Evolutionary conservation across 148 eudicot genomes (phyloP).

Genomic region (Spergularia bocconei): DNA sequence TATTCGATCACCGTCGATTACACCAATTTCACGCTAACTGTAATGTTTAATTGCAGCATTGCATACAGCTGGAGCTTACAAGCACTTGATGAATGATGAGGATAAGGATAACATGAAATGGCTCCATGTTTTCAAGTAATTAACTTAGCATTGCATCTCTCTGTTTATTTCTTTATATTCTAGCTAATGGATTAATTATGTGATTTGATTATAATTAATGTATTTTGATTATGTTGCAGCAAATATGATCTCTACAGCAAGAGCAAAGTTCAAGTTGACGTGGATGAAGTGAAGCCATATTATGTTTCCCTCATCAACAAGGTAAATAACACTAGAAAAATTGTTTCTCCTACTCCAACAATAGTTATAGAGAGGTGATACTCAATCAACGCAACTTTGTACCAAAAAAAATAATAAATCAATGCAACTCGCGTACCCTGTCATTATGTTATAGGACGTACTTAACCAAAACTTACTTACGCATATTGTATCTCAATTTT

Average conservation of each 20-base stretch:
- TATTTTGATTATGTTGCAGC: slow-evolving; percentile 22
- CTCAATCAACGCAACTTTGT: no score
- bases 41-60: slow-evolving; percentile 36
- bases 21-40: no score
- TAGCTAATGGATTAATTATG: no score
- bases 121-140: slow-evolving; percentile 66
- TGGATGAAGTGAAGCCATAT: slow-evolving; percentile 47
- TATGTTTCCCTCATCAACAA: slow-evolving; percentile 51
- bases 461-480: no score
- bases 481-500: no score
- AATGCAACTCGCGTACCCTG: no score
- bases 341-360: no score
- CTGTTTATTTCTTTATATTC: neutral
- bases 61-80: slow-evolving; percentile 66
- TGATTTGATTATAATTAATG: neutral
- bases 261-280: slow-evolving; percentile 42
- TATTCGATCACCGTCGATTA: no score
- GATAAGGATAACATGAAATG: slow-evolving; percentile 73
- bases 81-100: slow-evolving; percentile 74
- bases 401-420: no score
- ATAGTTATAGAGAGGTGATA: no score
- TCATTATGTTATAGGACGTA: no score
- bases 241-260: slow-evolving; percentile 60
- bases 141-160: neutral
- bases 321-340: slow-evolving; percentile 20